phyloP scores from a whole-genome alignment of 2,329 filamentous ascomycete species.

The Tothia fuscella region DNA sequence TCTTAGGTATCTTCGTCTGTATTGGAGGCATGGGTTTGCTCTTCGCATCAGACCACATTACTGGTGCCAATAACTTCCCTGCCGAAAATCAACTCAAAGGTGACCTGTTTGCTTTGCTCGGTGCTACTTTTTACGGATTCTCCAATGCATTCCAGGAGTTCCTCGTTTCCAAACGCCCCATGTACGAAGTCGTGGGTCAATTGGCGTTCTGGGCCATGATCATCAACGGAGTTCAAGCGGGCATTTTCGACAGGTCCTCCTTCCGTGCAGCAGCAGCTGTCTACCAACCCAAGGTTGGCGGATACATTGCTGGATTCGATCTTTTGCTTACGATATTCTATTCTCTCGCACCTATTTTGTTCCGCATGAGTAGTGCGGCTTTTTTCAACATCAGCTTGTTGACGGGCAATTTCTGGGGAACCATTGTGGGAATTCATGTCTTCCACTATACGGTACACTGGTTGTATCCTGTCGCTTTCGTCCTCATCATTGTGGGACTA shows the following conservation, averaged over 20 bases:
- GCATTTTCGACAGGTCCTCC: slow-evolving; percentile 74
- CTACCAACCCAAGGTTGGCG: slow-evolving; percentile 46
- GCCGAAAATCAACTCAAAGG: slow-evolving; percentile 70
- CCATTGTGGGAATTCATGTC: slow-evolving; percentile 80
- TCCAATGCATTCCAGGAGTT: slow-evolving; percentile 91
- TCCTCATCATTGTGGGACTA: slow-evolving; percentile 77
- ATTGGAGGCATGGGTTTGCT: slow-evolving; percentile 84
- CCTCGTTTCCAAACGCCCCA: slow-evolving; percentile 71
- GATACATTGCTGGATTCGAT: slow-evolving; percentile 85
- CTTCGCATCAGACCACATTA: slow-evolving; percentile 78
- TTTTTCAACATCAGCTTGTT: slow-evolving; percentile 95
- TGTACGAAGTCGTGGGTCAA: slow-evolving; percentile 90
- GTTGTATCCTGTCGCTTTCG: slow-evolving; percentile 92
- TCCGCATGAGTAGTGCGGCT: slow-evolving; percentile 80
- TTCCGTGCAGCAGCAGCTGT: slow-evolving; percentile 41
- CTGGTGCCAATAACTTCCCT: slow-evolving; percentile 56
- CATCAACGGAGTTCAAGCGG: slow-evolving; percentile 84
- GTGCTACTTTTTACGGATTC: slow-evolving; percentile 82
- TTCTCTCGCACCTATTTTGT: slow-evolving; percentile 69
- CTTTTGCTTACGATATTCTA: slow-evolving; percentile 77
- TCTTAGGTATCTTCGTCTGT: slow-evolving; percentile 77
- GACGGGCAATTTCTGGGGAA: slow-evolving; percentile 94
- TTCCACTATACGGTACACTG: slow-evolving; percentile 73
- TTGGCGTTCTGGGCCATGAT: slow-evolving; percentile 76
- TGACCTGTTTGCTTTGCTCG: slow-evolving; percentile 80